These are phyloP conservation scores for Bipolaris sorokiniana DNA, from an alignment of 2,329 filamentous ascomycete species.

Conservation along the genomic window DNA sequence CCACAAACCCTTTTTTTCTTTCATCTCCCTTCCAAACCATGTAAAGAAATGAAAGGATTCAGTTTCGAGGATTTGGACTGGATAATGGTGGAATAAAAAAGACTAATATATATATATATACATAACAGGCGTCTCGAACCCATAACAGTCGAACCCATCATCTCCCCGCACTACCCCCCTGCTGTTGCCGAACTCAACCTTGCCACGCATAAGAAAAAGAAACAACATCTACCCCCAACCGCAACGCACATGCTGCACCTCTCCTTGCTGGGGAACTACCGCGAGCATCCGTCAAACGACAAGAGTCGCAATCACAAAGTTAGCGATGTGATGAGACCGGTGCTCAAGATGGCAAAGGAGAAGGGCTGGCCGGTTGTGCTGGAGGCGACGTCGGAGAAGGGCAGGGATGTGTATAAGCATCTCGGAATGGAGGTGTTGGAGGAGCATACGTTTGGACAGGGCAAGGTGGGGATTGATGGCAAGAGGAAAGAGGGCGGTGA, in stretches of 20 bases:
- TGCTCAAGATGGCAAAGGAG: slow-evolving; percentile 12
- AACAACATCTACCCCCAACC: not conserved
- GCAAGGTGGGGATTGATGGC: slow-evolving; percentile 6
- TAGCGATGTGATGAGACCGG: slow-evolving; percentile 10
- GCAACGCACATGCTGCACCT: slow-evolving; percentile 10
- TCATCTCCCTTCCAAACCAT: too few species aligned
- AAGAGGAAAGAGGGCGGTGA: slow-evolving; percentile 10
- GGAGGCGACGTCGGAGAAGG: slow-evolving; percentile 6
- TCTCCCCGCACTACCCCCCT: not conserved
- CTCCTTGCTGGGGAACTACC: slow-evolving; percentile 10
- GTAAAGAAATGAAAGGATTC: too few species aligned
- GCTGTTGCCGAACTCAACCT: slow-evolving; percentile 6
- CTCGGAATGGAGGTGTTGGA: slow-evolving; percentile 9
- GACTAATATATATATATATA: not conserved
- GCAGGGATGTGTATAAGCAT: slow-evolving; percentile 11
- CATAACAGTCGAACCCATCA: not conserved
- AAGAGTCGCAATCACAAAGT: slow-evolving; percentile 3
- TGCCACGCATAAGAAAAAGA: not conserved
- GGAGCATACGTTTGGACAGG: slow-evolving; percentile 6
- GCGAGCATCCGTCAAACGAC: slow-evolving; percentile 1
- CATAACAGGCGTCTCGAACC: not conserved
- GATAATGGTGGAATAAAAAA: not conserved
- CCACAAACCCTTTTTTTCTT: too few species aligned
- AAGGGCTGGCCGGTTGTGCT: slow-evolving; percentile 12
- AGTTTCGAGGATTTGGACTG: too few species aligned